phyloP scores from a whole-genome alignment of 2,329 filamentous ascomycete species.

The Didymella segeticola region DNA sequence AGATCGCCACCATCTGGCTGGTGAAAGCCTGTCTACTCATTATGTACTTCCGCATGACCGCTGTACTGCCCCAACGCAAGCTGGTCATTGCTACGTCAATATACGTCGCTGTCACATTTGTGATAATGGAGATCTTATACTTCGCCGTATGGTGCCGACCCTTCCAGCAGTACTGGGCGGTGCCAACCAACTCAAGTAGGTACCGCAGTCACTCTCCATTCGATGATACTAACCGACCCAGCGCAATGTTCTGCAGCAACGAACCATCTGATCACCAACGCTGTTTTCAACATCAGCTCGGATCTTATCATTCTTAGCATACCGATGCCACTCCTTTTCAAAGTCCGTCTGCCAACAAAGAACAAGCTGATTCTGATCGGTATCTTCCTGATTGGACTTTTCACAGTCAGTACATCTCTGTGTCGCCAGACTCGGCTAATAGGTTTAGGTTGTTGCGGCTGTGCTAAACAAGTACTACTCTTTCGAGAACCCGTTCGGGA shows the following conservation, averaged over 20 bases:
- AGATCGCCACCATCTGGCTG: conserved; percentile 59
- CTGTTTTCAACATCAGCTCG: conserved; percentile 54
- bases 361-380: conserved; percentile 62
- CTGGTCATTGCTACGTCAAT: conserved; percentile 52
- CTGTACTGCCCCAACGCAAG: conserved; percentile 40
- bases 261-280: conserved; percentile 50
- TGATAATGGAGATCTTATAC: conserved; percentile 57
- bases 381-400: conserved; percentile 63
- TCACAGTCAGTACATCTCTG: conserved; percentile 31
- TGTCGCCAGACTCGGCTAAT: not conserved
- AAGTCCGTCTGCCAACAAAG: conserved; percentile 51
- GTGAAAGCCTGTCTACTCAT: conserved; percentile 62
- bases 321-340: conserved; percentile 56
- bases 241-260: conserved; percentile 54
- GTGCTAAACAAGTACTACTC: conserved; percentile 69
- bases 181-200: conserved; percentile 50
- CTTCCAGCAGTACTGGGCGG: conserved; percentile 60
- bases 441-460: conserved; percentile 58
- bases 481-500: conserved; percentile 63
- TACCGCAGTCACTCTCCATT: not conserved
- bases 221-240: conserved; percentile 14
- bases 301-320: conserved; percentile 56
- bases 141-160: conserved; percentile 64
- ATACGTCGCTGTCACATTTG: conserved; percentile 56
- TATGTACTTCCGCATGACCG: conserved; percentile 61